Evolutionary conservation across 768 basidiomycete genomes (phyloP), one percentile per base, ranked within the genome.

Genomic region (Mycena maculata): DNA sequence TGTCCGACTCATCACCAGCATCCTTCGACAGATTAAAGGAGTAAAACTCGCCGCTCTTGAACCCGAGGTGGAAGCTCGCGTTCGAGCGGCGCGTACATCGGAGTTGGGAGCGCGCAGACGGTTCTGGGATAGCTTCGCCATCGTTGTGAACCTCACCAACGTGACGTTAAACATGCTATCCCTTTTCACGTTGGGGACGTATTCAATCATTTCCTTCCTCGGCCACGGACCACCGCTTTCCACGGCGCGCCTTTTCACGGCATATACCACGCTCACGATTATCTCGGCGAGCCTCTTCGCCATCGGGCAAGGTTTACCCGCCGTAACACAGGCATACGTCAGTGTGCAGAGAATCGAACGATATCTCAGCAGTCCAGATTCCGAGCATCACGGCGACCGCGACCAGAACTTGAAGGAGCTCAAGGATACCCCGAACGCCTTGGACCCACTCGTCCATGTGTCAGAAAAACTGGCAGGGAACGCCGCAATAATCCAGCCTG

Each of bases 171-270:
- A 59, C 23, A 23, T 62, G 4, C 36, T 68, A 8, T 68, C 67
- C 10, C 60, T 68, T 3, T 61, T 57, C 18, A 58, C 61, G 1
- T 55, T 68, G 11, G 60, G 67, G 13, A 63, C 67, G 31, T 68
- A 68, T 45, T 61, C 67, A 4, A 44, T 68, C 15, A 58, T 68
- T 36, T 55, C 62, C 12, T 68, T 57, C 49, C 56, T 63, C 12
- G 60, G 60, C 20, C 67, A 63, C 28, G 55, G 47, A 13, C 53
- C 60, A 13, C 52, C 54, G 36, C 49, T 68, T 4, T 62, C 67
- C 11, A 68, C 67, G 16, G 67, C 67, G 12, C 60, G 60, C 23
- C 61, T 68, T 20, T 68, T 68, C 55, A 68, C 67, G 4, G 67
- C 67, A 9, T 68, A 68, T 63, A 28, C 67, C 15, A 62, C 67